Percentiles rank a stretch among this genome's conserved stretches.
Conservation (phyloP, 352 stramenopile genomes). For the Salisapilia sapeloensis region DNA sequence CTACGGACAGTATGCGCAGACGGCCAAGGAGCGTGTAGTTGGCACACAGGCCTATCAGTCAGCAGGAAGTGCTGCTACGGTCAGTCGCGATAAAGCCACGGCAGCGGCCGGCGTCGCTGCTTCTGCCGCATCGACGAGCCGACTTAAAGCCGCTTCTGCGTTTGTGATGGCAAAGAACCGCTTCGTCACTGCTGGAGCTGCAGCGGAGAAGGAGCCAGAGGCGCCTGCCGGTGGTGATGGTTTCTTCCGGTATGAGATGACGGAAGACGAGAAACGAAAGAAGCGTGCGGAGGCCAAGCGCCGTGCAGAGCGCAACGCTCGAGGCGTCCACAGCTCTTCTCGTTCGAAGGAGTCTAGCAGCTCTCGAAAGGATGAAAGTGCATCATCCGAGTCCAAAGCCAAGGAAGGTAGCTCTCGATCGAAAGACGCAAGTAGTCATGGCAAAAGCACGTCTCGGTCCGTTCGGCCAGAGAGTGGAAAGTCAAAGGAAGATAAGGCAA, state of each 20-base stretch:
- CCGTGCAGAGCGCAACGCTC: constrained; percentile 41
- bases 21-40: constrained; percentile 33
- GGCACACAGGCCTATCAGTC: constrained; percentile 21
- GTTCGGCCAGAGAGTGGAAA: too few species aligned
- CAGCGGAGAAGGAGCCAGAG: not conserved
- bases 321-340: constrained; percentile 3
- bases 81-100: constrained; percentile 37
- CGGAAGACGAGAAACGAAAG: constrained; percentile 54
- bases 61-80: constrained; percentile 19
- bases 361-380: too few species aligned
- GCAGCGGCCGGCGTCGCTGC: constrained; percentile 19
- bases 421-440: too few species aligned
- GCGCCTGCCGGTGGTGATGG: not conserved
- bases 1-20: constrained; percentile 36
- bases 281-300: constrained; percentile 46
- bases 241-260: constrained; percentile 64
- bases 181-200: constrained; percentile 11
- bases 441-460: too few species aligned
- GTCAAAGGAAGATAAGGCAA: too few species aligned
- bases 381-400: too few species aligned
- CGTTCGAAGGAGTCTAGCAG: too few species aligned
- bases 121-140: constrained; percentile 23
- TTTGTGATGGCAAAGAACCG: constrained; percentile 46
- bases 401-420: too few species aligned
- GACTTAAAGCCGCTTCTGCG: constrained; percentile 28